Evolutionary conservation across 768 basidiomycete genomes (phyloP).

Genomic region (Clavaria fumosa): DNA sequence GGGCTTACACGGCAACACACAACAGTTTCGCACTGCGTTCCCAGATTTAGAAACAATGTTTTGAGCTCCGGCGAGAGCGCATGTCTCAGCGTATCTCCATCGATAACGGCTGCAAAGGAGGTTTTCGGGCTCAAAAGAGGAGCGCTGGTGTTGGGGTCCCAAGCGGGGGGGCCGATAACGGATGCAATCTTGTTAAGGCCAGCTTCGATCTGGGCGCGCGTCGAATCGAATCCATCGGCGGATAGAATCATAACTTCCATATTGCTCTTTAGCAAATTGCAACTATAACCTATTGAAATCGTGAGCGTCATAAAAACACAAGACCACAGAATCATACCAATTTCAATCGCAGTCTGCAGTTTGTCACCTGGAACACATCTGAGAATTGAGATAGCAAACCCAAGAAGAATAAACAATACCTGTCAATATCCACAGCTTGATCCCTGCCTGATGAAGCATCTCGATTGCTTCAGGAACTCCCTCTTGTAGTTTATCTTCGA

Average conservation of each 20-base stretch:
- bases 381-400: not conserved
- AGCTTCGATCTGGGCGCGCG: constrained; percentile 79
- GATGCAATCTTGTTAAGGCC: constrained; percentile 92
- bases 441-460: constrained; percentile 78
- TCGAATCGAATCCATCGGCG: constrained; percentile 56
- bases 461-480: constrained; percentile 96
- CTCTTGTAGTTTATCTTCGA: constrained; percentile 95
- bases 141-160: constrained; percentile 44
- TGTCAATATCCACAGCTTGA: constrained; percentile 96
- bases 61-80: constrained; percentile 70
- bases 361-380: constrained; percentile 56
- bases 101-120: constrained; percentile 89
- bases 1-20: constrained; percentile 98
- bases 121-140: constrained; percentile 51
- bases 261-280: constrained; percentile 83
- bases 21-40: constrained; percentile 94
- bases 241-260: constrained; percentile 98
- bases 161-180: constrained; percentile 57
- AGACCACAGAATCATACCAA: constrained; percentile 24
- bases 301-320: too few relatives aligned
- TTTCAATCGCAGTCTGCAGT: constrained; percentile 95
- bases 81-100: constrained; percentile 80
- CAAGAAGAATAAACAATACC: constrained; percentile 25
- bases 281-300: constrained; percentile 57
- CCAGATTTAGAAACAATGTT: constrained; percentile 75